These are phyloP conservation scores for Lactarius trivialis DNA, from an alignment of 768 basidiomycete species.

Conservation along the genomic window DNA sequence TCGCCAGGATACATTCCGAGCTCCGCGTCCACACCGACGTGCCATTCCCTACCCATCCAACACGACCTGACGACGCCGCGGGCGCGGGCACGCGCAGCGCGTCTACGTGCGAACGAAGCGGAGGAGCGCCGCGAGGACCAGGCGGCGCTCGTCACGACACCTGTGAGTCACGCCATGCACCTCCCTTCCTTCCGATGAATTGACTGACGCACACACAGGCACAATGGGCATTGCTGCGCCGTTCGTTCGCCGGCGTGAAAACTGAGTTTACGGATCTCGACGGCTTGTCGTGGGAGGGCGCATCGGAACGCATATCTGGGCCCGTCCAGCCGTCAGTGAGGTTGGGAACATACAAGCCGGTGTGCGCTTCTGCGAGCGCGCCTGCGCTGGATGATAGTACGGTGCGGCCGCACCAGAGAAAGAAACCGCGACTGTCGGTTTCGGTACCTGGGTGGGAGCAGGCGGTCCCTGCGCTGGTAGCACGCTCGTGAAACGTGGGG, in stretches of 20 bases:
- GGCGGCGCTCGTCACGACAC: constrained; percentile 17
- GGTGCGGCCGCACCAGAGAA: constrained; percentile 1
- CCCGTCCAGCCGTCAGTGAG: background rate
- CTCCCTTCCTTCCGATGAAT: too few relatives aligned
- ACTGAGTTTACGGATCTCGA: constrained; percentile 58
- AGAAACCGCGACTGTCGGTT: background rate
- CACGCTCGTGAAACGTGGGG: background rate
- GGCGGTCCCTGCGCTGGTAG: background rate
- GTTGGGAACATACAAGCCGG: background rate
- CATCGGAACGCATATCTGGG: background rate
- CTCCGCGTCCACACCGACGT: background rate
- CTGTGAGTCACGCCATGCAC: background rate
- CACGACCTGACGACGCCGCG: constrained; percentile 16
- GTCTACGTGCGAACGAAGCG: constrained; percentile 14
- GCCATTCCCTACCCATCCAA: background rate
- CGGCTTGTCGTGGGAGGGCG: constrained; percentile 45
- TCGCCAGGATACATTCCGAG: background rate
- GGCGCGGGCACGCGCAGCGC: constrained; percentile 9
- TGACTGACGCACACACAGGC: constrained; percentile 24
- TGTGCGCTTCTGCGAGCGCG: background rate
- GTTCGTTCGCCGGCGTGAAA: constrained; percentile 49
- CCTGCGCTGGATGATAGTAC: constrained; percentile 3
- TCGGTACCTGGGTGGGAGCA: background rate
- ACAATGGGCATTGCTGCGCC: constrained; percentile 28
- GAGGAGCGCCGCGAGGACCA: constrained; percentile 14